These are phyloP conservation scores for Fomitopsis palustris DNA, from an alignment of 1,284 basidiomycete species.

Conservation along the genomic window DNA sequence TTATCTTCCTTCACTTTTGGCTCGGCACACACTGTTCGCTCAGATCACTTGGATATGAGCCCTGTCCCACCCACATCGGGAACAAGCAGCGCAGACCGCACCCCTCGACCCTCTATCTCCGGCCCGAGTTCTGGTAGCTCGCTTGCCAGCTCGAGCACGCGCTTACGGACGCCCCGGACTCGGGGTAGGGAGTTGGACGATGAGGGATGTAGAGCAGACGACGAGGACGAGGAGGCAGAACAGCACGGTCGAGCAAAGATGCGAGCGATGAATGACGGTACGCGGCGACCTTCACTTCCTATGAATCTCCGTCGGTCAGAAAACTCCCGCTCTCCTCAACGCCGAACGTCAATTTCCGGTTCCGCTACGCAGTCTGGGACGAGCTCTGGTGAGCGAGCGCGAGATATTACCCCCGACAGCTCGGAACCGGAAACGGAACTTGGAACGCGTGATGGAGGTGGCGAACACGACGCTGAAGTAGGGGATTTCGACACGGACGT, in stretches of 20 bases:
- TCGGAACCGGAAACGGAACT: constrained; percentile 22
- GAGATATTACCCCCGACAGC: constrained; percentile 6
- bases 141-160: constrained; percentile 5
- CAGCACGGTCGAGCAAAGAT: constrained; percentile 38
- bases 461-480: constrained; percentile 22
- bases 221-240: constrained; percentile 31
- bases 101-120: constrained; percentile 35
- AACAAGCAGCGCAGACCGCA: constrained; percentile 28
- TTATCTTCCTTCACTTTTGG: constrained; percentile 39
- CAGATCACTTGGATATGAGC: constrained; percentile 25
- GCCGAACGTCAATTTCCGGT: not conserved
- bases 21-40: constrained; percentile 24
- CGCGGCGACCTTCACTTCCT: constrained; percentile 41
- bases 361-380: not conserved
- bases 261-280: constrained; percentile 45
- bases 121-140: constrained; percentile 17
- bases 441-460: constrained; percentile 10
- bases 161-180: constrained; percentile 16
- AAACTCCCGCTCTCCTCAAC: constrained; percentile 4
- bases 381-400: not conserved
- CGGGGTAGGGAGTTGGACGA: constrained; percentile 20
- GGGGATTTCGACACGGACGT: constrained; percentile 37
- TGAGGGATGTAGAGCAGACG: constrained; percentile 25
- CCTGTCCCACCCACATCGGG: constrained; percentile 27
- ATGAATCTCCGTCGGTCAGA: constrained; percentile 26